These are phyloP conservation scores for Sporisorium exsertum DNA, from an alignment of 1,284 basidiomycete species.

Conservation along the genomic window DNA sequence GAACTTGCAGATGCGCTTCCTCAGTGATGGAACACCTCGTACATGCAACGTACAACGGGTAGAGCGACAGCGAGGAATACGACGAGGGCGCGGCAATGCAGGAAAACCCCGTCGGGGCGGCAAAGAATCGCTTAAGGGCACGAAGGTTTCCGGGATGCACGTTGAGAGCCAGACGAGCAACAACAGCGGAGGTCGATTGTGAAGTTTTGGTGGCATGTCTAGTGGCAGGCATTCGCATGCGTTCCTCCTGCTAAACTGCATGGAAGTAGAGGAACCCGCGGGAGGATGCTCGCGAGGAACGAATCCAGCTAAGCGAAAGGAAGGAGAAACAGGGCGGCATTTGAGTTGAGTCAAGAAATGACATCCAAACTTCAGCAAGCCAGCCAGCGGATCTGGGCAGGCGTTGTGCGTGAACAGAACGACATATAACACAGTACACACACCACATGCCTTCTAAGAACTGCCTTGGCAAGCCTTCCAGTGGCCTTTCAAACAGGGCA, in stretches of 20 bases:
- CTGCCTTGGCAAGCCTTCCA: no score
- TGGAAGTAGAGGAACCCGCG: not conserved
- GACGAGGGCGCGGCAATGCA: no score
- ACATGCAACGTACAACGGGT: no score
- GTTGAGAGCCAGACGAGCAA: not conserved
- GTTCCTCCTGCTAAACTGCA: not conserved
- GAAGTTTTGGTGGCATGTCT: not conserved
- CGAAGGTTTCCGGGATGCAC: constrained; percentile 2
- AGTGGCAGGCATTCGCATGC: not conserved
- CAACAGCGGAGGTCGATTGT: not conserved
- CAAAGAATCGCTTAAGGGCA: not conserved
- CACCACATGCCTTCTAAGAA: no score
- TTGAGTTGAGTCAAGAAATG: not conserved
- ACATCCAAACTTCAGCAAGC: no score
- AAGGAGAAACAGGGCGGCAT: not conserved
- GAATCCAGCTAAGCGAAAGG: not conserved
- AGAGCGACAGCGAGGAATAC: no score
- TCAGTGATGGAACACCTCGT: no score
- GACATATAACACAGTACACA: not conserved
- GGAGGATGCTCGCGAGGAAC: not conserved
- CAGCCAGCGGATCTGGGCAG: no score
- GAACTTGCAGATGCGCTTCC: no score
- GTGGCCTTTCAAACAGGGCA: no score
- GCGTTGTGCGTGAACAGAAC: no score
- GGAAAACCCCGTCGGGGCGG: no score